Conservation (phyloP, 305 asterid species). For the Solanum aculeatissimum region DNA sequence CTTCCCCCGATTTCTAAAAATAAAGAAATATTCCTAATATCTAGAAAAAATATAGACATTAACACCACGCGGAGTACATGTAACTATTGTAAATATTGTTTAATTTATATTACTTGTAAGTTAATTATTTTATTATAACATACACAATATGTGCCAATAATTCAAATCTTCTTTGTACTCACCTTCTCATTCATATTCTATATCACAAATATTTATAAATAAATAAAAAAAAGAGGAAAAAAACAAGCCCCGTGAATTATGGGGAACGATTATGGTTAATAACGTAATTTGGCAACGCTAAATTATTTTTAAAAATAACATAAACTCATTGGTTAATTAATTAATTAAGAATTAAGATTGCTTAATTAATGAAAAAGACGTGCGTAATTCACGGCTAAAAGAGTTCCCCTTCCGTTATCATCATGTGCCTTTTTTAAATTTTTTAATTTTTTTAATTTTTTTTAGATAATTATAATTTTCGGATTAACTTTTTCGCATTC, state of each 20-base stretch:
- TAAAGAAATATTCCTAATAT: not conserved
- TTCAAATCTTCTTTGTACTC: not conserved
- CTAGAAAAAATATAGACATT: not conserved
- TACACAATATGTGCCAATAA: not conserved
- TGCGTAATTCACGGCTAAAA: not conserved
- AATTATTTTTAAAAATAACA: not conserved
- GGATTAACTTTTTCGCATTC: fast-evolving
- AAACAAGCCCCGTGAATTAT: not conserved
- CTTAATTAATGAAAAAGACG: not conserved
- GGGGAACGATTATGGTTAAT: not conserved
- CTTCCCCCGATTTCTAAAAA: too few species aligned
- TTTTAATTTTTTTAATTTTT: too few species aligned
- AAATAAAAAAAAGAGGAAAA: not conserved
- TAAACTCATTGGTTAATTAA: not conserved
- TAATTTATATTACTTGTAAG: not conserved
- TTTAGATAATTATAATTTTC: not conserved
- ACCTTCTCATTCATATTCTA: not conserved
- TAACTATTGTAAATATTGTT: not conserved
- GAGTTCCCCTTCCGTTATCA: not conserved
- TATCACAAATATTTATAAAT: not conserved
- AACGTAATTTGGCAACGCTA: not conserved
- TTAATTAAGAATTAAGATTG: not conserved
- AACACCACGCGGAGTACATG: not conserved
- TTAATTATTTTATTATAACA: not conserved
- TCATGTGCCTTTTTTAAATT: not conserved